phyloP scores from a whole-genome alignment of 345 rosid genomes.

The Noccaea bulbosa region DNA sequence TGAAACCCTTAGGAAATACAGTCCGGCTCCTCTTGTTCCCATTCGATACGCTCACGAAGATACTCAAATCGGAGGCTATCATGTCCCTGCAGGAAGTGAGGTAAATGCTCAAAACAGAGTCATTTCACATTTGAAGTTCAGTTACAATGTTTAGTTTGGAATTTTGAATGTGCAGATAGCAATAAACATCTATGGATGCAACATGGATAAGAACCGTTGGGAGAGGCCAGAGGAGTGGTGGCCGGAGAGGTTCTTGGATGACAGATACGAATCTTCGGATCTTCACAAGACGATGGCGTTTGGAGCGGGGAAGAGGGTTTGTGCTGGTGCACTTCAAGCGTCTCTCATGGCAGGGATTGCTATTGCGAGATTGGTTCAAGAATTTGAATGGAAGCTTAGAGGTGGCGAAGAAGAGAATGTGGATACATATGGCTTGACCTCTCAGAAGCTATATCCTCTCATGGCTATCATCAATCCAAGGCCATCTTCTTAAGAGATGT shows the following conservation, averaged over 20 bases:
- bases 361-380: constrained; percentile 78
- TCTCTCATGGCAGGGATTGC: constrained; percentile 56
- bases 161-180: constrained; percentile 65
- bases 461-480: constrained; percentile 63
- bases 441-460: constrained; percentile 79
- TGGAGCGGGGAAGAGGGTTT: constrained; percentile 78
- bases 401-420: constrained; percentile 72
- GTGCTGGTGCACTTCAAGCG: constrained; percentile 86
- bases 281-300: constrained; percentile 91
- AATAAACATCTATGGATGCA: constrained; percentile 84
- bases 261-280: constrained; percentile 55
- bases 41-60: constrained; percentile 76
- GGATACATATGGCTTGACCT: constrained; percentile 64
- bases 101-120: constrained; percentile 32
- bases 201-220: constrained; percentile 82
- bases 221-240: constrained; percentile 70
- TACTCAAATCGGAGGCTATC: constrained; percentile 73
- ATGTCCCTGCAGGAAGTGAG: constrained; percentile 76
- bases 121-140: constrained; percentile 8
- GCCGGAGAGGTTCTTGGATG: constrained; percentile 75
- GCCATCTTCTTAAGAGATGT: constrained; percentile 32
- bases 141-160: not conserved
- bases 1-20: constrained; percentile 81
- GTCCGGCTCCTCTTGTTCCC: constrained; percentile 76
- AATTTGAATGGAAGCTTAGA: constrained; percentile 70